Base-by-base conservation (phyloP, 2,329 filamentous ascomycete genomes). In the Alternaria solani region DNA sequence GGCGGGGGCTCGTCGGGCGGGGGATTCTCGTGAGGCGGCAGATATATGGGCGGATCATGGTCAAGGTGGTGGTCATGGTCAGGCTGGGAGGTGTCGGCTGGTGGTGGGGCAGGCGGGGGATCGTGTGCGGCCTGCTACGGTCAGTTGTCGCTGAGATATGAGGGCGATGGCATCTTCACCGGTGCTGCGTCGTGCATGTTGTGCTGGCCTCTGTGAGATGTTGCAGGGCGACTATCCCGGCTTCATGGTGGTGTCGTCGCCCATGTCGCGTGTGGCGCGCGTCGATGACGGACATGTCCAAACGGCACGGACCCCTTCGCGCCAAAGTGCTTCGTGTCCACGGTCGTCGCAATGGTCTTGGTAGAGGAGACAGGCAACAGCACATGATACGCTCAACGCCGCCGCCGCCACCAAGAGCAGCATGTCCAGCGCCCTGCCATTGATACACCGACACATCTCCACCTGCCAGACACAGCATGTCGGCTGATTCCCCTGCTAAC, bases 401-500 rank as follows among this genome's bases (percentile, higher is more conserved):
- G 41, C 32, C 30, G 20, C 20, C 28, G 14, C 46, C 49, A 36
- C 48, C 43, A 41, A 26, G 56, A 61, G 55, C 70, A 76, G 71
- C 65, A 78, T 78, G 75, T 75, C 62, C 71, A 51, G 60, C 54
- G 65, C 53, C 51, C 60, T 55, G 51, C 55, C 63, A 59, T 59
- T 56, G 23, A 61, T 59, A 54, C 53, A 55, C 64, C 56, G 64
- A 70, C 62, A 63, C 49, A 32, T 49, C 36, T 63, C 47, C 41
- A 58, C 54, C 62, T 63, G 64, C 61, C 54, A 63, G 58, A 67
- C 64, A 60, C 74, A 77, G 65, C 67, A 79, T 79, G 77, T 75
- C 76, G 60, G 74, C 72, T 76, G 77, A 79, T 72, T 60, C 71
- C 9, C 53, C 74, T 69, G 68, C 72, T 63, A 77, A 73, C 56